Evolutionary conservation across 2,329 filamentous ascomycete species (phyloP), one percentile per base, ranked within the genome.

Genomic region (Beauveria scarabaeidicola): DNA sequence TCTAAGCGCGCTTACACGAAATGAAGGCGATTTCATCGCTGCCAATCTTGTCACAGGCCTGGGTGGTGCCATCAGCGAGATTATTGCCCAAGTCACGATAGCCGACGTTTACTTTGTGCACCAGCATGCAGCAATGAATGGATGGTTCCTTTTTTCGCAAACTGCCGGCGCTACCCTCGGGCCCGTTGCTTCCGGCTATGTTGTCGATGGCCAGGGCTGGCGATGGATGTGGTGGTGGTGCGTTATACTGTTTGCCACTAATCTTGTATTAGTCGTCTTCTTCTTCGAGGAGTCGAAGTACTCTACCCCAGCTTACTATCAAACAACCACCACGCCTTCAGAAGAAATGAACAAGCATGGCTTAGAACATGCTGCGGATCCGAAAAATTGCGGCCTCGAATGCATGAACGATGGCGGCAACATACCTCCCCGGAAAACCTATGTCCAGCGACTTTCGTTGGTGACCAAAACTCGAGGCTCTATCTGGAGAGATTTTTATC

Each of bases 41-140:
- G 38, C 48, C 52, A 63, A 61, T 15, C 7, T 69, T 1, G 36
- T 71, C 0, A 66, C 69, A 11, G 74, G 73, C 0, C 59, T 75
- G 8, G 70, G 70, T 2, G 74, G 72, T 13, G 70, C 73, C 11
- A 71, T 74, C 7, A 74, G 72, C 51, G 73, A 75, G 61, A 68
- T 70, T 0, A 69, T 73, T 40, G 71, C 68, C 5, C 72, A 74
- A 47, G 71, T 76, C 41, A 76, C 73, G 0, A 69, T 70, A 27
- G 64, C 67, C 7, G 71, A 73, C 61, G 46, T 73, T 1, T 71
- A 70, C 61, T 70, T 70, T 47, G 63, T 70, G 0, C 69, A 71
- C 41, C 64, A 71, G 29, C 60, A 66, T 10, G 64, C 65, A 13
- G 64, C 66, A 27, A 70, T 69, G 64, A 65, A 66, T 17, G 70